A percentile compares a stretch with the other conserved stretches of the same genome.
Conservation (phyloP, 306 rosid genomes). For the Quercus suber region DNA sequence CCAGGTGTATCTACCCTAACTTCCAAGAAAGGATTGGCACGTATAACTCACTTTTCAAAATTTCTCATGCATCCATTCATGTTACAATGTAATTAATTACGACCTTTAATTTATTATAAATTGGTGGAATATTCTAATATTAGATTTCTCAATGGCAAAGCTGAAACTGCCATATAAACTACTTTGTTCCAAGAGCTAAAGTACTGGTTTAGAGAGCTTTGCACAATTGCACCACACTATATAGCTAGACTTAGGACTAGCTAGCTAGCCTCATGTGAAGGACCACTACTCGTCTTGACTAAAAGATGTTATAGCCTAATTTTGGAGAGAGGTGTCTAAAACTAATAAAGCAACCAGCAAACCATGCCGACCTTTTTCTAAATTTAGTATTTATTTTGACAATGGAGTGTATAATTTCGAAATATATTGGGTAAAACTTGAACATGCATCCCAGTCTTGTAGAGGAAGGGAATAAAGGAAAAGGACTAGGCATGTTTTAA, state of each 20-base stretch:
- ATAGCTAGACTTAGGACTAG: background rate
- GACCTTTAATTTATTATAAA: background rate
- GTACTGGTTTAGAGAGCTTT: background rate
- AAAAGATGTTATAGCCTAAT: background rate
- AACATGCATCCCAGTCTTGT: background rate
- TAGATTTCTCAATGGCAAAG: constrained; percentile 28
- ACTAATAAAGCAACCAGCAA: background rate
- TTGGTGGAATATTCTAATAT: constrained; percentile 15
- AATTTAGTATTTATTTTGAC: background rate
- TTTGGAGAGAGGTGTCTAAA: background rate
- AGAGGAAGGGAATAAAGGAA: background rate
- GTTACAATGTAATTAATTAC: background rate
- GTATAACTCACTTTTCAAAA: background rate
- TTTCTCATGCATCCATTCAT: background rate
- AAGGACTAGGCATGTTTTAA: background rate
- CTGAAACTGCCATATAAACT: constrained; percentile 10
- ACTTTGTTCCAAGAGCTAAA: background rate
- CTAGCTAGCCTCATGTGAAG: constrained; percentile 10
- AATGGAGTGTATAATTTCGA: background rate
- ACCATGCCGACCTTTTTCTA: background rate
- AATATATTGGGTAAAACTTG: background rate
- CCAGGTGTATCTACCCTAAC: too few species aligned
- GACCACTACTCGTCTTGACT: background rate
- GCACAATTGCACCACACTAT: background rate
- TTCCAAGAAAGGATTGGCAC: background rate